Base-by-base conservation (phyloP, 805 yeast genomes). In the Kodamaea laetipori region DNA sequence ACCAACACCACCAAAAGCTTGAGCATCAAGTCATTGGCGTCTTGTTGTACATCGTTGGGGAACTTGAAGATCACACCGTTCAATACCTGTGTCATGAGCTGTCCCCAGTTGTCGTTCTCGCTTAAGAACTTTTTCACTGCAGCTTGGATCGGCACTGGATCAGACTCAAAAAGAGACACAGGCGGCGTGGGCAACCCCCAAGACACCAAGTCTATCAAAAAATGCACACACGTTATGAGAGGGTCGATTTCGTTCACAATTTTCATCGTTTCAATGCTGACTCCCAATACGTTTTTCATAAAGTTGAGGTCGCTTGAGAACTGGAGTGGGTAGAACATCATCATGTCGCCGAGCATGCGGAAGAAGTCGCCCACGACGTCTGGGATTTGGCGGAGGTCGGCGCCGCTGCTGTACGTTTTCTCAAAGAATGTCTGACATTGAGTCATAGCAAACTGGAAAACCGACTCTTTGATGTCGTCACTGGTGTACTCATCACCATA, bases 151-250 rank as follows among this genome's bases (percentile, higher is more conserved):
- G 47, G 42, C 16, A 84, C 69, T 35, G 74, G 72, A 17, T 62
- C 57, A 15, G 74, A 78, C 19, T 72, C 74, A 42, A 77, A 74
- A 31, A 84, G 75, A 6, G 95, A 84, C 13, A 86, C 74, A 4
- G 97, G 96, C 2, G 96, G 90, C 7, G 77, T 70, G 19, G 77
- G 83, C 51, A 84, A 79, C 1, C 96, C 96, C 92, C 95, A 90
- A 5, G 90, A 78, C 16, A 86, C 64, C 26, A 89, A 71, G 60
- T 94, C 99, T 51, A 87, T 83, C 52, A 90, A 64, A 60, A 80
- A 89, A 56, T 88, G 90, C 45, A 90, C 66, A 13, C 84, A 78
- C 2, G 89, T 73, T 31, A 76, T 69, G 45, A 89, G 69, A 3
- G 96, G 84, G 48, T 86, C 94, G 46, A 73, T 74, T 56, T 88